A percentile compares a stretch with the other conserved stretches of the same genome.
These are phyloP conservation scores for Quercus aquifolioides DNA, from an alignment of 306 rosid genomes.

Conservation along the genomic window DNA sequence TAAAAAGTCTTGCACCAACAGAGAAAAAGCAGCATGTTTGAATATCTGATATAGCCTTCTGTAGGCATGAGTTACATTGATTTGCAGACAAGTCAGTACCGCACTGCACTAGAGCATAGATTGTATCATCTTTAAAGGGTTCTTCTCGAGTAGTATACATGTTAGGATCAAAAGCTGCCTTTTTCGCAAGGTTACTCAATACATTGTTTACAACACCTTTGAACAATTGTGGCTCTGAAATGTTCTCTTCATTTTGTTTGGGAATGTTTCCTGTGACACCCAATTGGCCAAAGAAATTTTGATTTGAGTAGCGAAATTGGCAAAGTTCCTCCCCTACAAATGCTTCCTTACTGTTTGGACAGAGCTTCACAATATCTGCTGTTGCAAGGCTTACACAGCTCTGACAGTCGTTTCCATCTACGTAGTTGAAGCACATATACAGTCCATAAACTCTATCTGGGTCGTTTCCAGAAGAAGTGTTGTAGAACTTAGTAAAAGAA, in stretches of 20 bases:
- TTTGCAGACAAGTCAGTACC: constrained; percentile 43
- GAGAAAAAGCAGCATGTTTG: constrained; percentile 30
- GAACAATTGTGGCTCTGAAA: constrained; percentile 33
- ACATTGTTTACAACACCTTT: constrained; percentile 29
- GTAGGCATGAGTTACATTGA: constrained; percentile 46
- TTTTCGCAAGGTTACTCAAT: constrained; percentile 31
- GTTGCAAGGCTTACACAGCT: constrained; percentile 34
- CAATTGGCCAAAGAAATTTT: constrained; percentile 41
- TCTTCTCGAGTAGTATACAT: constrained; percentile 41
- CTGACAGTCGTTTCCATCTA: constrained; percentile 18
- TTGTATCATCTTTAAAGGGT: constrained; percentile 22
- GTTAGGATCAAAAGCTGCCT: constrained; percentile 33
- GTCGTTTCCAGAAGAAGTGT: constrained; percentile 20
- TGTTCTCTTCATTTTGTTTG: constrained; percentile 21
- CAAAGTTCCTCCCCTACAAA: constrained; percentile 50
- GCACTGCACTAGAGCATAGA: constrained; percentile 63
- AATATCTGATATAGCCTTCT: constrained; percentile 33
- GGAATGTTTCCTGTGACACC: constrained; percentile 25
- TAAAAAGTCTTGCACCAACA: constrained; percentile 52
- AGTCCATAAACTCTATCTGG: constrained; percentile 11
- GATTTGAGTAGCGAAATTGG: constrained; percentile 49
- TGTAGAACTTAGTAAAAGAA: constrained; percentile 23
- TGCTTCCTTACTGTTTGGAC: constrained; percentile 45
- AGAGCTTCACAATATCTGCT: constrained; percentile 23
- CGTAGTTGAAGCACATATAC: constrained; percentile 41